Percentiles rank a stretch among this genome's conserved stretches.
phyloP scores from a whole-genome alignment of 2,329 filamentous ascomycete genomes.

The Epichloe typhina region DNA sequence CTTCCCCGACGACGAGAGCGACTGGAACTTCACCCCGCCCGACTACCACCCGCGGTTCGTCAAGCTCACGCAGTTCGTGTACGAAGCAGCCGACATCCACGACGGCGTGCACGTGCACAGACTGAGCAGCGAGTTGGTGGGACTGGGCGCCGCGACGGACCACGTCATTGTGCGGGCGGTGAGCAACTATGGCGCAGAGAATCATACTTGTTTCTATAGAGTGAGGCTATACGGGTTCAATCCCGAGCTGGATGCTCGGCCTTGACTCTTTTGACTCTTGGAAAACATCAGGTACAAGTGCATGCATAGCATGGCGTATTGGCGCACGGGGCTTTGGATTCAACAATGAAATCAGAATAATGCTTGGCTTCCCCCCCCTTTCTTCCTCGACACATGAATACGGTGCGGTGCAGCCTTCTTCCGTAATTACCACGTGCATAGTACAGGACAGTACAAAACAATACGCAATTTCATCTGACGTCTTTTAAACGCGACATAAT shows the following conservation, averaged over 20 bases:
- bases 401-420: too few species aligned
- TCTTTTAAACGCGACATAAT: too few species aligned
- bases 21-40: conserved; percentile 17
- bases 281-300: neutral
- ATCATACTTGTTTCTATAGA: conserved; percentile 55
- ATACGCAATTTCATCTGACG: too few species aligned
- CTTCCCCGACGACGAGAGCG: conserved; percentile 21
- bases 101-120: conserved; percentile 38
- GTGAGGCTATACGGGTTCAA: conserved; percentile 40
- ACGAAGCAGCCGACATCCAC: conserved; percentile 30
- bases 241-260: conserved; percentile 13
- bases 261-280: neutral
- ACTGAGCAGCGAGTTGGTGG: conserved; percentile 35
- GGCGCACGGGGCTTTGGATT: neutral
- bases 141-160: conserved; percentile 34
- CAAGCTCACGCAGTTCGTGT: conserved; percentile 44
- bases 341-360: too few species aligned
- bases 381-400: too few species aligned
- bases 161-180: conserved; percentile 40
- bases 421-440: too few species aligned
- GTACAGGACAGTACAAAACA: too few species aligned
- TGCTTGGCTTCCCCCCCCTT: too few species aligned
- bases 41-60: conserved; percentile 30
- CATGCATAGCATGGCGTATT: neutral
- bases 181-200: conserved; percentile 42